A percentile compares a stretch with the other conserved stretches of the same genome.
phyloP scores from a whole-genome alignment of 305 asterid species.

The Ilex paraguariensis region DNA sequence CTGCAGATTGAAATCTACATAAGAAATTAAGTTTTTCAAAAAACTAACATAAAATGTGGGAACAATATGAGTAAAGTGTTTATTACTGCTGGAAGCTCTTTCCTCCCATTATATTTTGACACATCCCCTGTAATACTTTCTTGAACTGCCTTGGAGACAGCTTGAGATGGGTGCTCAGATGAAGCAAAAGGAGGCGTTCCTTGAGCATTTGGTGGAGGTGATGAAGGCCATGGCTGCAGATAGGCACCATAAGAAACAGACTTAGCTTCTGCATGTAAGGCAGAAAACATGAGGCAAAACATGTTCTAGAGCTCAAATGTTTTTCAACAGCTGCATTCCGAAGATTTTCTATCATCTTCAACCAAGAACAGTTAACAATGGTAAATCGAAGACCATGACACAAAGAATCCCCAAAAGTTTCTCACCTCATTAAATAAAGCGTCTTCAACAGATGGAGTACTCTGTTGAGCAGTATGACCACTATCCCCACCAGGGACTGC shows the following conservation, averaged over 20 bases:
- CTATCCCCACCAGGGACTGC: conserved; percentile 8
- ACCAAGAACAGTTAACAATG: no score
- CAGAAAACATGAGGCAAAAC: no score
- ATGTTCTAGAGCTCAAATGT: no score
- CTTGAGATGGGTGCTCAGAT: conserved; percentile 32
- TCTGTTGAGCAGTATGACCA: conserved; percentile 16
- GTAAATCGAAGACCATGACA: not conserved
- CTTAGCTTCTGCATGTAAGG: not conserved
- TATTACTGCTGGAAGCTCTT: conserved; percentile 77
- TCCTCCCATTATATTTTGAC: conserved; percentile 35
- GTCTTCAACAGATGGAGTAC: conserved; percentile 19
- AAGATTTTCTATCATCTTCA: no score
- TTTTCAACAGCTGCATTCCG: no score
- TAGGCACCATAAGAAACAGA: conserved; percentile 9
- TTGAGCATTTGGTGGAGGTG: conserved; percentile 20
- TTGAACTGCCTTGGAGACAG: conserved; percentile 13
- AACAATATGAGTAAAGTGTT: not conserved
- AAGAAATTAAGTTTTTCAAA: not conserved
- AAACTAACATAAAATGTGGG: not conserved
- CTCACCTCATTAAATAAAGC: conserved; percentile 32
- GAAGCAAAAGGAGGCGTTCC: conserved; percentile 25
- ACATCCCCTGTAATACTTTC: conserved; percentile 29
- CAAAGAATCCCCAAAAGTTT: not conserved
- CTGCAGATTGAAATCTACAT: conserved; percentile 23
- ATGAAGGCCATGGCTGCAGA: conserved; percentile 28